Conservation (phyloP, 768 basidiomycete genomes). For the Pleurotus citrinopileatus region DNA sequence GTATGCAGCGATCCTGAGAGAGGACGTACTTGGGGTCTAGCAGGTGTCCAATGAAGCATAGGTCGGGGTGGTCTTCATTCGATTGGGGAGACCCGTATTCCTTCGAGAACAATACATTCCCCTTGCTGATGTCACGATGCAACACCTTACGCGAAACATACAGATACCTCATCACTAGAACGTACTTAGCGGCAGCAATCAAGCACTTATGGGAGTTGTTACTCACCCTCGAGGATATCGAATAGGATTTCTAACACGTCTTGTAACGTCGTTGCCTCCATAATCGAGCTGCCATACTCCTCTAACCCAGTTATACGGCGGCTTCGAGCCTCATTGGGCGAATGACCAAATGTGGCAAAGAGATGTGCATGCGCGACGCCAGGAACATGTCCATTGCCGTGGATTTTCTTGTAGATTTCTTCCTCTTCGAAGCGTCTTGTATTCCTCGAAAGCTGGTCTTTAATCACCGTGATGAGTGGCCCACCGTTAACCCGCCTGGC, state of each 20-base stretch:
- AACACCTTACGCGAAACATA: not conserved
- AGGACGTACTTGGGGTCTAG: not conserved
- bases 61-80: not conserved
- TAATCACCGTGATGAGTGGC: not conserved
- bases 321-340: not conserved
- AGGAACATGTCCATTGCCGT: not conserved
- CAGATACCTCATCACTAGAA: not conserved
- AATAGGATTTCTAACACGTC: not conserved
- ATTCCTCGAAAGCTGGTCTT: not conserved
- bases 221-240: not conserved
- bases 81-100: not conserved
- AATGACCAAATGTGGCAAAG: not conserved
- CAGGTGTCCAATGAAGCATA: not conserved
- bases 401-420: not conserved
- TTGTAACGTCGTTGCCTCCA: not conserved
- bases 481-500: no score
- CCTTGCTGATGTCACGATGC: not conserved
- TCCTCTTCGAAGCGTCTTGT: not conserved
- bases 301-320: not conserved
- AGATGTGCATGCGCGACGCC: not conserved
- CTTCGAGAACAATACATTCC: not conserved
- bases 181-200: not conserved
- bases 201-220: no score
- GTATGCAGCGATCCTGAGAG: not conserved
- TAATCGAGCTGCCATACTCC: not conserved